phyloP scores from a whole-genome alignment of 345 rosid species.

The Erucastrum elatum region DNA sequence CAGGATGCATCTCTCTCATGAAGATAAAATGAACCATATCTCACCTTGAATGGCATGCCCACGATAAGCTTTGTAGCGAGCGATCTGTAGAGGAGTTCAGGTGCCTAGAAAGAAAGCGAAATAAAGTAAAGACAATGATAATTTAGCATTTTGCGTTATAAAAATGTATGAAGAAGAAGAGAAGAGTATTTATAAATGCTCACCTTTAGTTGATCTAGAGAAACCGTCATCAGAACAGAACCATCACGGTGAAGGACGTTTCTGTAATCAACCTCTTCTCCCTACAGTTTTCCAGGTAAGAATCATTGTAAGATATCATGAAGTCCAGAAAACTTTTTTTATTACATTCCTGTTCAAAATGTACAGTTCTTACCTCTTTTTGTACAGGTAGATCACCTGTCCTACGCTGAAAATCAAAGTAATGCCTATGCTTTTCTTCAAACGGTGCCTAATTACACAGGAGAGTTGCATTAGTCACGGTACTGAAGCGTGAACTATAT shows the following conservation, averaged over 20 bases:
- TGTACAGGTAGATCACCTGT: slow-evolving; percentile 88
- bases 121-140: background rate
- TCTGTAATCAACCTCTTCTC: slow-evolving; percentile 94
- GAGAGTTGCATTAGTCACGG: slow-evolving; percentile 7
- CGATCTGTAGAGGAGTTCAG: slow-evolving; percentile 85
- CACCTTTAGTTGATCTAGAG: slow-evolving; percentile 84
- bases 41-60: slow-evolving; percentile 98
- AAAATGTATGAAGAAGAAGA: background rate
- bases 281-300: slow-evolving; percentile 46
- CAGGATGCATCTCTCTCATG: slow-evolving; percentile 18
- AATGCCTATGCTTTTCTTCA: slow-evolving; percentile 91
- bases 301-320: background rate
- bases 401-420: slow-evolving; percentile 84
- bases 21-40: slow-evolving; percentile 18
- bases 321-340: background rate
- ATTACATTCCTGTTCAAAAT: background rate
- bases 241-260: slow-evolving; percentile 97
- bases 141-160: background rate
- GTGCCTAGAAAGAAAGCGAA: slow-evolving; percentile 49
- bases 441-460: slow-evolving; percentile 68
- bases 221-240: slow-evolving; percentile 85
- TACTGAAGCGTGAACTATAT: background rate
- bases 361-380: slow-evolving; percentile 65
- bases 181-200: background rate
- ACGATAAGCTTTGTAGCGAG: slow-evolving; percentile 88